These are phyloP conservation scores for Schizosaccharomyces versatilis DNA, from an alignment of 1,139 yeast species.

Conservation along the genomic window DNA sequence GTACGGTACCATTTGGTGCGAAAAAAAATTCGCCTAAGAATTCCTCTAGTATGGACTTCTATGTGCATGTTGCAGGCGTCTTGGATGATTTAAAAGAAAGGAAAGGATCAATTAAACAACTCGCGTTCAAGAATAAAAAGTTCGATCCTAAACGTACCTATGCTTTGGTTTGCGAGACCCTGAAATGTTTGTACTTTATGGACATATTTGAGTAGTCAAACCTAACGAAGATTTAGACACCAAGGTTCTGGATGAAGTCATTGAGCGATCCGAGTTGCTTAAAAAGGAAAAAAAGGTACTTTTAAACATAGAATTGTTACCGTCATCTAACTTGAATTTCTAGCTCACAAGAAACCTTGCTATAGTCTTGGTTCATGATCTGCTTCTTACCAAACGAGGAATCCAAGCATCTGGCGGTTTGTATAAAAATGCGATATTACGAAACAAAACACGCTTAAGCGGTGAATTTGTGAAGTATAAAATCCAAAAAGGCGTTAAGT, in stretches of 20 bases:
- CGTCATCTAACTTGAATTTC: background rate
- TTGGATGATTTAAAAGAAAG: conserved; percentile 8
- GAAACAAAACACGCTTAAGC: conserved; percentile 54
- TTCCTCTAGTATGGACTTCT: conserved; percentile 7
- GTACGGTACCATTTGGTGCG: too few species aligned
- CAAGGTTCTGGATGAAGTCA: conserved; percentile 6
- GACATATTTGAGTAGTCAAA: background rate
- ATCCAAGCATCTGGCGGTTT: conserved; percentile 81
- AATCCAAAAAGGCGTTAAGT: conserved; percentile 18
- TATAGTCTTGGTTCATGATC: conserved; percentile 54
- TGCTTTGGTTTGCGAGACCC: conserved; percentile 10
- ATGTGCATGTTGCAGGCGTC: conserved; percentile 8
- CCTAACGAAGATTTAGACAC: conserved; percentile 3
- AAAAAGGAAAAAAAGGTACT: conserved; percentile 19
- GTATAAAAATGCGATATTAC: conserved; percentile 55
- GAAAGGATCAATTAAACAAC: conserved; percentile 9
- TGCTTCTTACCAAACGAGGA: conserved; percentile 52
- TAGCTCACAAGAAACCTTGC: conserved; percentile 21
- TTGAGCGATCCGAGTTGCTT: conserved; percentile 6
- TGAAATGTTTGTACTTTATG: too few species aligned
- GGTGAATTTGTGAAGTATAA: conserved; percentile 67
- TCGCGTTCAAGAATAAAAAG: conserved; percentile 7
- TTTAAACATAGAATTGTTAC: conserved; percentile 14
- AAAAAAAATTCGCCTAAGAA: too few species aligned
- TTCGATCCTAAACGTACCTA: conserved; percentile 8